Conservation (phyloP, 495 filamentous ascomycete genomes). For the Neurospora tetraspora region DNA sequence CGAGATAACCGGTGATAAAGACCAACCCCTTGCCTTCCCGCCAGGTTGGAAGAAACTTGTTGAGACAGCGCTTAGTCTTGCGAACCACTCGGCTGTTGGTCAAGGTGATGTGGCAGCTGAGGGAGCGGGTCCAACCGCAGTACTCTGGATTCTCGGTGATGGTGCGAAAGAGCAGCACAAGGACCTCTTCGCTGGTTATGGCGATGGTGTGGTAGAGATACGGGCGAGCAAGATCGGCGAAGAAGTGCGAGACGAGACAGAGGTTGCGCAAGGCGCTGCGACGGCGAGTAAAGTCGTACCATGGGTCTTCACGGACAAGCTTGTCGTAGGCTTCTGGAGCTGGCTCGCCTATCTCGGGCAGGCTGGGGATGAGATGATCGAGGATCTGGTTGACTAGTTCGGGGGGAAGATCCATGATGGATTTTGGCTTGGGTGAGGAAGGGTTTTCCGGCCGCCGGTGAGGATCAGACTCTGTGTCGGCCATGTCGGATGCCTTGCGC, state of each 20-base stretch:
- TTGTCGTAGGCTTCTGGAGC: conserved; percentile 19
- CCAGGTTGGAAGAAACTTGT: conserved; percentile 3
- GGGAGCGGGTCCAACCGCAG: conserved; percentile 15
- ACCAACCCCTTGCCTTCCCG: neutral
- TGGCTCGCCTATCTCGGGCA: conserved; percentile 23
- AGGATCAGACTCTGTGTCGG: neutral
- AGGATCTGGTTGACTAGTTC: conserved; percentile 18
- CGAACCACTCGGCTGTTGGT: conserved; percentile 13
- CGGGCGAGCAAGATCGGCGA: conserved; percentile 14
- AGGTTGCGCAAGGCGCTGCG: conserved; percentile 19
- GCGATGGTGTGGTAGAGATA: conserved; percentile 18
- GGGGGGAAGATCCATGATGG: conserved; percentile 8
- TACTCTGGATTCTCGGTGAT: conserved; percentile 11
- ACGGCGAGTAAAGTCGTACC: conserved; percentile 21
- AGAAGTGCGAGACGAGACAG: conserved; percentile 13
- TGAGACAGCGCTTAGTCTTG: conserved; percentile 11
- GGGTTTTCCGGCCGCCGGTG: neutral
- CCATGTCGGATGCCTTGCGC: neutral
- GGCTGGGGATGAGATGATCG: conserved; percentile 12
- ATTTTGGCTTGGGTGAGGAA: neutral
- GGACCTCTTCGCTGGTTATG: conserved; percentile 11
- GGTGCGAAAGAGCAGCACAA: conserved; percentile 22
- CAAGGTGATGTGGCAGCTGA: conserved; percentile 23
- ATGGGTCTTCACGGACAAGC: conserved; percentile 20
- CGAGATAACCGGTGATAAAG: neutral